phyloP scores from a whole-genome alignment of 106 monocot genomes.

The Dioscorea zingiberensis region DNA sequence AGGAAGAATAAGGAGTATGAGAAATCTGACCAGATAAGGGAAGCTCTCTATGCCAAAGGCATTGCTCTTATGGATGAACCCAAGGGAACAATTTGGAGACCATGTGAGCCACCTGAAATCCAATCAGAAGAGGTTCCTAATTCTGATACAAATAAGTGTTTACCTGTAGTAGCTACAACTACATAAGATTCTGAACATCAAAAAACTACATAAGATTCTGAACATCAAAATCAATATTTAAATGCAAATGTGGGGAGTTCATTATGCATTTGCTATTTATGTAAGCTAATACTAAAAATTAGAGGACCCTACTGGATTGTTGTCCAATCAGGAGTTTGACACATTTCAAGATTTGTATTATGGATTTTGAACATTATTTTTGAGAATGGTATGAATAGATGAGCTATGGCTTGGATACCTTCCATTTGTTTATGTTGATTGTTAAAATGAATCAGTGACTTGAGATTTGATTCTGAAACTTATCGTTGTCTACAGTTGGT shows the following conservation, averaged over 20 bases:
- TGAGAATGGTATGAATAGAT: background rate
- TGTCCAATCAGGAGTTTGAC: too few species aligned
- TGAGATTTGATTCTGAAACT: too few species aligned
- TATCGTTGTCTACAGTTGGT: too few species aligned
- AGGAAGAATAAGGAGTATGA: constrained; percentile 83
- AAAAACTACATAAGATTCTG: background rate
- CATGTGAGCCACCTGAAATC: constrained; percentile 56
- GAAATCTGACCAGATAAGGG: constrained; percentile 66
- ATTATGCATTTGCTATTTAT: too few species aligned
- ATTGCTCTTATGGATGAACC: constrained; percentile 86
- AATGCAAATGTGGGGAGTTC: too few species aligned
- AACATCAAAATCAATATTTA: background rate
- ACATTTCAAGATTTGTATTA: background rate
- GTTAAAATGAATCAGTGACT: too few species aligned
- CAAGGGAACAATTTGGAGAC: constrained; percentile 71
- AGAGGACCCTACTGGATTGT: too few species aligned
- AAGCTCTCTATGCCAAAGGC: constrained; percentile 51
- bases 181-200: too few species aligned
- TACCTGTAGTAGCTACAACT: background rate
- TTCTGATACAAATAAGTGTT: background rate
- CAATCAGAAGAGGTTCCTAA: constrained; percentile 12
- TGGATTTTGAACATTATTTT: too few species aligned
- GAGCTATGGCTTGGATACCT: background rate
- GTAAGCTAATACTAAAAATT: too few species aligned
- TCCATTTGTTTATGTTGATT: background rate